Conservation (phyloP, 2,329 filamentous ascomycete species). For the Xylaria arbuscula region DNA sequence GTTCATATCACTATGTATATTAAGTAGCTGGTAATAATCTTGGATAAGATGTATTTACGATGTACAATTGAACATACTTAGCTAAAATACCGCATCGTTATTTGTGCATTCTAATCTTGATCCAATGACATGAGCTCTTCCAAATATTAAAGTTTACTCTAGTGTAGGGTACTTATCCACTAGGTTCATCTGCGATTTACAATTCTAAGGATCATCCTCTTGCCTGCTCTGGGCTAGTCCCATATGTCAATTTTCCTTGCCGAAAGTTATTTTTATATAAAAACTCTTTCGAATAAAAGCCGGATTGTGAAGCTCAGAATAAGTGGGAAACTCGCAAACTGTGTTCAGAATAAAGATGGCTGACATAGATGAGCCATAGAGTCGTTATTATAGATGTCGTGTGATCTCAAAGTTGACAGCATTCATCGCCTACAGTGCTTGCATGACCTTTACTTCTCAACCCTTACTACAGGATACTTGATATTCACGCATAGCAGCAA, state of each 20-base stretch:
- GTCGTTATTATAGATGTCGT: not conserved
- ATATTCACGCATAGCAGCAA: not conserved
- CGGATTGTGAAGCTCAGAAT: not conserved
- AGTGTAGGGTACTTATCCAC: not conserved
- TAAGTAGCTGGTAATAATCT: slow-evolving; percentile 10
- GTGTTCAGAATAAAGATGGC: no score
- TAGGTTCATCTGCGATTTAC: not conserved
- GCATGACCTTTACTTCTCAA: not conserved
- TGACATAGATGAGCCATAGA: not conserved
- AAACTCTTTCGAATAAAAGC: not conserved
- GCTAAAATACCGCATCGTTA: not conserved
- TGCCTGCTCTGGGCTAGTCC: not conserved
- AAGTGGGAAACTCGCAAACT: not conserved
- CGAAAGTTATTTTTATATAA: not conserved
- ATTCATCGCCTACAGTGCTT: not conserved
- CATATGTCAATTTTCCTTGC: not conserved
- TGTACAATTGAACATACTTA: slow-evolving; percentile 7
- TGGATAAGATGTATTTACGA: slow-evolving; percentile 16
- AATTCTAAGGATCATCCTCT: not conserved
- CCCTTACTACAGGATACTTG: not conserved
- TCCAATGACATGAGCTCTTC: not conserved
- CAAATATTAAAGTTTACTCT: not conserved
- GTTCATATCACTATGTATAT: slow-evolving; percentile 9
- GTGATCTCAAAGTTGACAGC: slow-evolving; percentile 33
- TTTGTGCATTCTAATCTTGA: not conserved